phyloP scores from a whole-genome alignment of 495 filamentous ascomycete genomes.

The Aspergillus hancockii region DNA sequence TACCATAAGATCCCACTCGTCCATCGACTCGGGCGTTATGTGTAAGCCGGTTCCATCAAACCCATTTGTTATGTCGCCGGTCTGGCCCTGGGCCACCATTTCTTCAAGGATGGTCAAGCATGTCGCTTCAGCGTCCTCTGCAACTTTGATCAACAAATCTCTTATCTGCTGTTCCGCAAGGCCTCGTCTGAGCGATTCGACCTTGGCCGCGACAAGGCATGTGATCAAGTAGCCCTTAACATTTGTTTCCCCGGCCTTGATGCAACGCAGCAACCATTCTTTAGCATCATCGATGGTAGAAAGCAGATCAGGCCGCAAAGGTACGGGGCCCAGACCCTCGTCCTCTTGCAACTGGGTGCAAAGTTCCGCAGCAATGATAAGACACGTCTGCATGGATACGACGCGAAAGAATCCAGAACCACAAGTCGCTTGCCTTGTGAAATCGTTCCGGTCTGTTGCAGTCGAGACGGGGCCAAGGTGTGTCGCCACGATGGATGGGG shows the following conservation, averaged over 20 bases:
- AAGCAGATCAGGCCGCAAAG: slow-evolving; percentile 49
- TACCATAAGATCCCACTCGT: slow-evolving; percentile 30
- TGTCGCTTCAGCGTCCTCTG: slow-evolving; percentile 34
- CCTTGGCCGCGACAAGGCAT: slow-evolving; percentile 39
- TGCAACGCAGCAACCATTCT: slow-evolving; percentile 39
- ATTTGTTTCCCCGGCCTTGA: slow-evolving; percentile 56
- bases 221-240: slow-evolving; percentile 56
- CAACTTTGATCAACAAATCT: slow-evolving; percentile 33
- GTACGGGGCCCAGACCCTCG: slow-evolving; percentile 42
- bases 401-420: slow-evolving; percentile 51
- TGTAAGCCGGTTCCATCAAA: background rate
- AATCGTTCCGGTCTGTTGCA: slow-evolving; percentile 31
- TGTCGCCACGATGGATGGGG: slow-evolving; percentile 24
- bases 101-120: slow-evolving; percentile 35
- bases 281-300: slow-evolving; percentile 46
- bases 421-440: slow-evolving; percentile 42
- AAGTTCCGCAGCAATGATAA: slow-evolving; percentile 51
- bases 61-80: background rate
- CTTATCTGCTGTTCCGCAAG: slow-evolving; percentile 32
- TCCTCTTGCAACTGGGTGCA: slow-evolving; percentile 52
- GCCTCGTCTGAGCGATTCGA: slow-evolving; percentile 43
- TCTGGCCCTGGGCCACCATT: slow-evolving; percentile 16
- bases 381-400: slow-evolving; percentile 38
- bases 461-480: slow-evolving; percentile 11
- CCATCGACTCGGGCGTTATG: slow-evolving; percentile 16